A percentile compares a stretch with the other conserved stretches of the same genome.
phyloP scores from a whole-genome alignment of 257 asterid genomes.

The Solanum neorickii region DNA sequence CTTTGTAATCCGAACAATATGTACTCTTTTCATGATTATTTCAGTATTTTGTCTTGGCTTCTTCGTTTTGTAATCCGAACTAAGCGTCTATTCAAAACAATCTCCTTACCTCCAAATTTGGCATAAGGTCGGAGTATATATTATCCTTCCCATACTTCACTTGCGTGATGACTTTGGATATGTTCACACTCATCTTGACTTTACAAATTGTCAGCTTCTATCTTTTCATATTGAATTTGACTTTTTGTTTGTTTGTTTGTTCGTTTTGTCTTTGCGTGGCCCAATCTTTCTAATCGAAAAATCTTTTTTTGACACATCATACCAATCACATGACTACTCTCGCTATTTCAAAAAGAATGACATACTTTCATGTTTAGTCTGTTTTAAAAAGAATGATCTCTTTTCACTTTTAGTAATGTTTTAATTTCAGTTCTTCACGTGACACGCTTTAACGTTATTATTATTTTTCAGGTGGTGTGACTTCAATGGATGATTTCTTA shows the following conservation, averaged over 20 bases:
- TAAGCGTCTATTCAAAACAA: background rate
- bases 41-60: too few species aligned
- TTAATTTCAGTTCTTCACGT: too few species aligned
- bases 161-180: background rate
- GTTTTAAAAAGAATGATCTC: too few species aligned
- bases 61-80: background rate
- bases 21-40: too few species aligned
- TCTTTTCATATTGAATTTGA: background rate
- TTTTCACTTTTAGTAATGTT: too few species aligned
- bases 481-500: constrained; percentile 69
- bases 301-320: background rate
- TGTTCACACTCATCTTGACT: background rate
- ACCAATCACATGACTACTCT: background rate
- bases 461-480: constrained; percentile 52
- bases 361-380: too few species aligned
- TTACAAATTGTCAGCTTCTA: background rate
- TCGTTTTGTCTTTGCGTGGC: background rate
- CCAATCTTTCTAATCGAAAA: background rate
- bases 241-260: background rate
- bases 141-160: background rate
- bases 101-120: background rate
- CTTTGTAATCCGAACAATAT: too few species aligned
- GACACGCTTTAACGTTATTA: too few species aligned
- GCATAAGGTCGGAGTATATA: rapidly evolving
- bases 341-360: too few species aligned